Conservation (phyloP, 2,329 filamentous ascomycete genomes). For the Claviceps quebecensis region DNA sequence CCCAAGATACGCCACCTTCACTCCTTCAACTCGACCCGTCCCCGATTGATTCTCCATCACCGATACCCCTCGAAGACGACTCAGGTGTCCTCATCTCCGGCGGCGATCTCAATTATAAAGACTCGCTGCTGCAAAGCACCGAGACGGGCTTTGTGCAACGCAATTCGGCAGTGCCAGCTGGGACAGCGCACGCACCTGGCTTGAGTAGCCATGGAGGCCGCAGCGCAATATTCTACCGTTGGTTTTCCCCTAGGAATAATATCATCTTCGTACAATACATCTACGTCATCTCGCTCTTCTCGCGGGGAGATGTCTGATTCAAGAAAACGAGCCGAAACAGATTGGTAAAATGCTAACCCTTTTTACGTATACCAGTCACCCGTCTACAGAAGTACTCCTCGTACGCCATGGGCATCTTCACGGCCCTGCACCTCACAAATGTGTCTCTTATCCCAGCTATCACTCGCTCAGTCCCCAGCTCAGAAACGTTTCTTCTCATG, state of each 20-base stretch:
- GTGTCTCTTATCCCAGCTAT: constrained; percentile 68
- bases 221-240: constrained; percentile 64
- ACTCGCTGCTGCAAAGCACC: constrained; percentile 10
- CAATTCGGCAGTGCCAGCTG: constrained; percentile 24
- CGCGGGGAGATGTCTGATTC: too few relatives aligned
- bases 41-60: constrained; percentile 49
- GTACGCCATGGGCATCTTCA: constrained; percentile 68
- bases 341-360: not conserved
- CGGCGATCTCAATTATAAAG: constrained; percentile 15
- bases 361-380: constrained; percentile 10
- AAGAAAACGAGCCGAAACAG: too few relatives aligned
- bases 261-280: too few relatives aligned
- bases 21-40: constrained; percentile 70
- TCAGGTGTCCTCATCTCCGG: constrained; percentile 19
- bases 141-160: constrained; percentile 21
- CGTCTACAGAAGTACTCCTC: constrained; percentile 80
- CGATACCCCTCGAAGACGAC: constrained; percentile 11
- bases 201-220: constrained; percentile 37
- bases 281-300: too few relatives aligned
- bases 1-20: constrained; percentile 44
- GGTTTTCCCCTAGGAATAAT: constrained; percentile 13
- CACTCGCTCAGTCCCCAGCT: constrained; percentile 56
- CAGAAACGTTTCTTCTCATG: constrained; percentile 78
- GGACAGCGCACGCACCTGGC: constrained; percentile 30
- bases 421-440: constrained; percentile 63